Percentiles rank a stretch among this genome's conserved stretches.
Evolutionary conservation across 768 basidiomycete species (phyloP).

Genomic region (Rhodotorula diobovata): DNA sequence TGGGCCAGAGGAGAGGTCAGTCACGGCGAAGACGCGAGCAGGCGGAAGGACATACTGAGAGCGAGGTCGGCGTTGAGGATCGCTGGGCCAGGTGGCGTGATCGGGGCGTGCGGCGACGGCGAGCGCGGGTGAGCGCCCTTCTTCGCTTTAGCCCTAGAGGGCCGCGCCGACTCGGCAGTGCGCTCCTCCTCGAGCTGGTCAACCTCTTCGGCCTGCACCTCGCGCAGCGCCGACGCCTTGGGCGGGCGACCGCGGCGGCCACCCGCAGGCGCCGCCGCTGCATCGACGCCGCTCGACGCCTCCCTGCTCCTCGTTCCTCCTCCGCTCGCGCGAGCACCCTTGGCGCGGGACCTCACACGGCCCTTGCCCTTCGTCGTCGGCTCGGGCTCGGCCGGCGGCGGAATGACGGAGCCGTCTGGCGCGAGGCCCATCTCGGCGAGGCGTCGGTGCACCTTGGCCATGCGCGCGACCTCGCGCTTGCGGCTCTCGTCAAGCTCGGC

Average conservation of each 20-base stretch:
- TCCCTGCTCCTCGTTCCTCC: neutral
- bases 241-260: neutral
- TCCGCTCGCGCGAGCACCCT: too few species aligned
- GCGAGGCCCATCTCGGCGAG: neutral
- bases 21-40: neutral
- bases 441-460: slow-evolving; percentile 10
- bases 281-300: neutral
- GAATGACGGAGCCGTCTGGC: neutral
- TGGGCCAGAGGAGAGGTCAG: neutral
- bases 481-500: slow-evolving; percentile 9
- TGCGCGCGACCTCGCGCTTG: slow-evolving; percentile 2
- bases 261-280: neutral
- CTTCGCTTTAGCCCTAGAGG: neutral
- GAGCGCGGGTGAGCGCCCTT: neutral
- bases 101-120: neutral
- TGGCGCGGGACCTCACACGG: too few species aligned
- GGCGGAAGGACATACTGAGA: neutral
- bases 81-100: neutral
- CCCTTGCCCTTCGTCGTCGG: neutral
- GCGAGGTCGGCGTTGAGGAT: slow-evolving; percentile 6
- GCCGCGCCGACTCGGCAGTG: neutral
- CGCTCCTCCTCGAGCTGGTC: neutral
- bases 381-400: neutral
- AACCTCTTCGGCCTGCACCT: neutral
- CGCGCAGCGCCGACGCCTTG: neutral